Conservation (phyloP, 345 rosid species). For the Arabidopsis suecica region DNA sequence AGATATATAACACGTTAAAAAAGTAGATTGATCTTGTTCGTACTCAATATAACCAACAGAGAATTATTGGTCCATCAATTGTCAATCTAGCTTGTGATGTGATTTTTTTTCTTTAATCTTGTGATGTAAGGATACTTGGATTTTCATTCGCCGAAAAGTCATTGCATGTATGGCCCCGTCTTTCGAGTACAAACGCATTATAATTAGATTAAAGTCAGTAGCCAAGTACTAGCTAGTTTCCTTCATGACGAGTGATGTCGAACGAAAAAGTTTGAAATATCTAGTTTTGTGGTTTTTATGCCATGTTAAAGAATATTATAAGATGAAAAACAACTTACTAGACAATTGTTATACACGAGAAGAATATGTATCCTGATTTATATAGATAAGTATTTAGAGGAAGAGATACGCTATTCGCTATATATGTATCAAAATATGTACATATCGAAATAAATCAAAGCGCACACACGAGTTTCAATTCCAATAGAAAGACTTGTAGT, state of each 20-base stretch:
- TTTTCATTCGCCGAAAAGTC: neutral
- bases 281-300: neutral
- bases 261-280: neutral
- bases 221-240: neutral
- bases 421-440: too few species aligned
- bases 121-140: neutral
- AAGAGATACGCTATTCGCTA: neutral
- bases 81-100: neutral
- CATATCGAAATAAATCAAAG: neutral
- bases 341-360: neutral
- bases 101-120: neutral
- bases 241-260: neutral
- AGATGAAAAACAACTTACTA: neutral
- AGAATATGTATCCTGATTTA: neutral
- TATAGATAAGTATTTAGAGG: neutral
- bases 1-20: neutral
- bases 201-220: neutral
- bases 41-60: neutral
- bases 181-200: neutral
- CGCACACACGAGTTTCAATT: neutral
- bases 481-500: constrained; percentile 1
- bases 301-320: neutral
- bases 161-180: neutral
- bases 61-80: neutral
- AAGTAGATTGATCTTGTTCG: neutral